Percentiles rank a stretch among this genome's conserved stretches.
Evolutionary conservation across 257 asterid genomes (phyloP).

Genomic region (Prunella vulgaris): DNA sequence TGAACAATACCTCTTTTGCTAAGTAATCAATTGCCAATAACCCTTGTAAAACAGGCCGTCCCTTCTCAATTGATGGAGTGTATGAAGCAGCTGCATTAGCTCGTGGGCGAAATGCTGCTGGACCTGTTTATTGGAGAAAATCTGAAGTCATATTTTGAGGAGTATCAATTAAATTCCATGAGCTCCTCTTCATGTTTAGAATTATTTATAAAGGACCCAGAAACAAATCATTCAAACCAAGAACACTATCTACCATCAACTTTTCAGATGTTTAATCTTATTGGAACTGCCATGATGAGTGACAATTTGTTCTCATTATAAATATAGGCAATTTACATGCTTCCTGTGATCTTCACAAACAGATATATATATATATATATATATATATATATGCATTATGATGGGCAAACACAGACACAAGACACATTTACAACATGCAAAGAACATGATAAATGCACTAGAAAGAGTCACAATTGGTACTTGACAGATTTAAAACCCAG

Average conservation of each 20-base stretch:
- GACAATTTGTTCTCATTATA: constrained; percentile 14
- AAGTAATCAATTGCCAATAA: constrained; percentile 87
- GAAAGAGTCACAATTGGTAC: constrained; percentile 7
- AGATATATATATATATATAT: neutral
- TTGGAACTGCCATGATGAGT: constrained; percentile 4
- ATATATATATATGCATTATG: neutral
- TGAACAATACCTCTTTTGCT: constrained; percentile 79
- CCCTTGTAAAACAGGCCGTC: constrained; percentile 96
- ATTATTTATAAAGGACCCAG: neutral
- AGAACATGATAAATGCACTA: constrained; percentile 2
- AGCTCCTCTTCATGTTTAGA: constrained; percentile 9
- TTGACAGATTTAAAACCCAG: neutral
- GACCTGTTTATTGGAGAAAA: constrained; percentile 49
- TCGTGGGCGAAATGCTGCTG: constrained; percentile 99
- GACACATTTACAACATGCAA: neutral
- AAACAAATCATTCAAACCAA: constrained; percentile 11
- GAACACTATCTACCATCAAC: constrained; percentile 10
- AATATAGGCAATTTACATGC: neutral
- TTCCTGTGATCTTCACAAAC: neutral
- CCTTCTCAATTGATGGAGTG: constrained; percentile 75
- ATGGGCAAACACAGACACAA: neutral
- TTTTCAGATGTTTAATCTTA: constrained; percentile 1
- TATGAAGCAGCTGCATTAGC: constrained; percentile 70
- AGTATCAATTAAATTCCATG: neutral
- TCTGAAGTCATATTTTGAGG: constrained; percentile 14